Base-by-base conservation (phyloP, 2,329 filamentous ascomycete species). In the Botrytis galanthina region DNA sequence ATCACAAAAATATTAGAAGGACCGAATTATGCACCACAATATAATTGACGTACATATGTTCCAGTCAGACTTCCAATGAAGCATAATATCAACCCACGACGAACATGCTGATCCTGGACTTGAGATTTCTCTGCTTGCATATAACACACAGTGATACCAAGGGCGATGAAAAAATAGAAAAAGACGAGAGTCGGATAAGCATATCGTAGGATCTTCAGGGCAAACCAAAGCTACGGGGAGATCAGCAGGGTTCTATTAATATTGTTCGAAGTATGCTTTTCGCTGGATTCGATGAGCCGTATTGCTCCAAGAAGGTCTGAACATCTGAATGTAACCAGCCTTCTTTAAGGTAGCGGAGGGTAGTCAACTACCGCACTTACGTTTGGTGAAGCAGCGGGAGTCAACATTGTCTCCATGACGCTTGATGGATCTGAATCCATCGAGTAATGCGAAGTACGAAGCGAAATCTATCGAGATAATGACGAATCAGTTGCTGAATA, bases 141-240 rank as follows among this genome's bases (percentile, higher is more conserved):
- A 29, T 85, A 87, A 79, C 86, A 89, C 54, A 87, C 82, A 6
- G 86, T 86, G 70, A 88, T 76, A 44, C 84, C 81, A 37, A 85
- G 85, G 14, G 89, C 83, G 71, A 85, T 75, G 69, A 87, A 80
- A 80, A 90, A 92, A 81, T 88, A 91, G 72, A 84, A 66, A 77
- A 90, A 90, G 74, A 90, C 81, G 32, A 84, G 74, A 16, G 86
- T 83, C 18, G 91, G 89, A 76, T 88, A 90, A 14, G 84, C 81
- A 80, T 91, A 91, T 81, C 88, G 87, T 62, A 91, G 73, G 75
- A 74, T 46, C 69, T 76, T 75, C 63, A 82, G 60, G 39, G 73
- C 73, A 44, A 48, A 42, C 76, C 73, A 71, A 29, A 78, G 62
- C 78, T 79, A 44, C 16, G 26, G 48, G 16, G 22, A 10, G 35